Conservation (phyloP, 2,329 filamentous ascomycete species). For the Ophiostoma piceae region DNA sequence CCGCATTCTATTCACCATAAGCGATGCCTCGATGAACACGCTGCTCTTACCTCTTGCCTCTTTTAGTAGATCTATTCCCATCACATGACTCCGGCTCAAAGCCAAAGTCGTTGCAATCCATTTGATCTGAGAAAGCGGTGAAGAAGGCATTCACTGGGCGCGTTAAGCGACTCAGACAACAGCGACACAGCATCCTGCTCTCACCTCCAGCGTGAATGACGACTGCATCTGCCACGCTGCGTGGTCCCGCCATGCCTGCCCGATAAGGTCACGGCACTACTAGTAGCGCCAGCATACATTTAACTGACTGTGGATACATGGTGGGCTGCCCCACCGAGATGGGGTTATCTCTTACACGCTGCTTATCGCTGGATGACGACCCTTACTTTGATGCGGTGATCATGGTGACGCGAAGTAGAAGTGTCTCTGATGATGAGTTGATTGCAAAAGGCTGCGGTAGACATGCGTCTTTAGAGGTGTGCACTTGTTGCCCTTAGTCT, state of each 20-base stretch:
- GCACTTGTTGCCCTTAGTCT: neutral
- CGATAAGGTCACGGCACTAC: slow-evolving; percentile 3
- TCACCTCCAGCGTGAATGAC: too few relatives aligned
- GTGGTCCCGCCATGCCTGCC: slow-evolving; percentile 3
- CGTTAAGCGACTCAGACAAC: too few relatives aligned
- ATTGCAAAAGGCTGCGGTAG: neutral
- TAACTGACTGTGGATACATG: neutral
- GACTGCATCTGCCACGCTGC: neutral
- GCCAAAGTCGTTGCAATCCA: too few relatives aligned
- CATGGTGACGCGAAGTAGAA: neutral
- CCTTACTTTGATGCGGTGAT: neutral
- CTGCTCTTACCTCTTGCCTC: too few relatives aligned
- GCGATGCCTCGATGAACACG: too few relatives aligned
- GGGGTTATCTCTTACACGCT: slow-evolving; percentile 7
- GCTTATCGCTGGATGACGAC: slow-evolving; percentile 9
- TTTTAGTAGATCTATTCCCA: too few relatives aligned
- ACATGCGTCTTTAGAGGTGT: too few relatives aligned
- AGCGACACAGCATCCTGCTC: too few relatives aligned
- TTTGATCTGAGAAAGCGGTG: too few relatives aligned
- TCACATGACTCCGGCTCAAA: too few relatives aligned
- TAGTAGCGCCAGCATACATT: neutral
- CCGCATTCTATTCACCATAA: too few relatives aligned
- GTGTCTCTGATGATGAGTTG: neutral
- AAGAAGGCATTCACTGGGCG: too few relatives aligned
- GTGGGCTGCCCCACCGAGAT: slow-evolving; percentile 1